Evolutionary conservation across 495 filamentous ascomycete species (phyloP).

Genomic region (Umbilicaria muhlenbergii): DNA sequence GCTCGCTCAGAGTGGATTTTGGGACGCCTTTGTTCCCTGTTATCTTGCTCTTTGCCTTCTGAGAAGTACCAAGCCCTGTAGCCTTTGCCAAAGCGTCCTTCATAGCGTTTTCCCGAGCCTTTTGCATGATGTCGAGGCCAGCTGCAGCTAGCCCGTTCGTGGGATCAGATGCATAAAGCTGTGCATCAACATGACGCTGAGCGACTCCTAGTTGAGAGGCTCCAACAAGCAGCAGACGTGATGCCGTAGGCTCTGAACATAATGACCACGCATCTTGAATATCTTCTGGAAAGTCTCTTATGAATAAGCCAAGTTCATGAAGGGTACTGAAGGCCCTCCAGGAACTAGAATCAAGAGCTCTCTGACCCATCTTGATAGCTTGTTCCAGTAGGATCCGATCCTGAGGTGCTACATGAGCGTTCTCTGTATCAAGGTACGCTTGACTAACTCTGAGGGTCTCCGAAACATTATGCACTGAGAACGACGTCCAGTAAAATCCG

Average conservation of each 20-base stretch:
- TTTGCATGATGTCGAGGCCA: conserved; percentile 20
- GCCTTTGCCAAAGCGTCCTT: conserved; percentile 8
- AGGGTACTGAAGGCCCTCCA: conserved; percentile 51
- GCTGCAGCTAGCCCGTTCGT: conserved; percentile 32
- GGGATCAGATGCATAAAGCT: conserved; percentile 31
- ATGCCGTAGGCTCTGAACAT: conserved; percentile 18
- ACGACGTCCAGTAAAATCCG: conserved; percentile 84
- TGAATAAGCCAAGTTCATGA: conserved; percentile 64
- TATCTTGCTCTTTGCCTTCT: too few relatives aligned
- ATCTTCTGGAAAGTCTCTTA: conserved; percentile 40
- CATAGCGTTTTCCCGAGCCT: too few relatives aligned
- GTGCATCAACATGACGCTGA: conserved; percentile 41
- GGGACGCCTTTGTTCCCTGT: conserved; percentile 1
- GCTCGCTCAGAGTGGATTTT: conserved; percentile 1
- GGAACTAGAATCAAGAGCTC: conserved; percentile 37
- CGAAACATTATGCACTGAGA: conserved; percentile 41
- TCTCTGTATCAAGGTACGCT: conserved; percentile 42
- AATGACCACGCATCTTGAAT: conserved; percentile 48
- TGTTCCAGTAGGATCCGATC: conserved; percentile 45
- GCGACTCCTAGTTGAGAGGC: conserved; percentile 40
- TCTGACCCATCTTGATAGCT: conserved; percentile 46
- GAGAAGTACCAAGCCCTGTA: not conserved
- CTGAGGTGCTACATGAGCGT: conserved; percentile 29
- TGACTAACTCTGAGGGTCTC: conserved; percentile 45
- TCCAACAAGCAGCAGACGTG: conserved; percentile 29